These are phyloP conservation scores for Malus hybrid DNA, from an alignment of 331 rosid species.

Conservation along the genomic window DNA sequence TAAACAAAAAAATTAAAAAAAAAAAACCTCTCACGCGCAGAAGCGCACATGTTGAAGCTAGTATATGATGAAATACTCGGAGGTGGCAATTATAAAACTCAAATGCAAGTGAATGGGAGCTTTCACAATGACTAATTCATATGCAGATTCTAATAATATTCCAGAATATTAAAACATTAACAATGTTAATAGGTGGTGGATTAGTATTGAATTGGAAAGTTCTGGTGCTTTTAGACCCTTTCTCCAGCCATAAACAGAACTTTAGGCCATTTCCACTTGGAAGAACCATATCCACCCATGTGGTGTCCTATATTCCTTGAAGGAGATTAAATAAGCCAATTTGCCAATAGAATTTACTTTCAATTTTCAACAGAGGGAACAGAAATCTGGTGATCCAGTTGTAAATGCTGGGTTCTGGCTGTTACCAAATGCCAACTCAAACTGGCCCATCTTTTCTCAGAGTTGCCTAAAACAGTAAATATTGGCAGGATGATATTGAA, in stretches of 20 bases:
- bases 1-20: no score
- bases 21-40: no score
- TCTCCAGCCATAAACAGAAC: neutral
- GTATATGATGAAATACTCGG: no score
- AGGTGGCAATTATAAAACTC: neutral
- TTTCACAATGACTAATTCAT: neutral
- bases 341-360: neutral
- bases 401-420: neutral
- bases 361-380: neutral
- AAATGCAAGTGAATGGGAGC: neutral
- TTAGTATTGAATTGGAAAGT: neutral
- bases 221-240: neutral
- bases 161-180: neutral
- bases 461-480: neutral
- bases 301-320: neutral
- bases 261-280: slow-evolving; percentile 4
- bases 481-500: slow-evolving; percentile 5
- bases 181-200: neutral
- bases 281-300: neutral
- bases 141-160: neutral
- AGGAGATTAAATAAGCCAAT: neutral
- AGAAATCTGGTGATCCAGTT: neutral
- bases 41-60: no score
- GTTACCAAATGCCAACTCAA: neutral
- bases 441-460: neutral